These are phyloP conservation scores for Margaritispora aquatica DNA, from an alignment of 495 filamentous ascomycete species.

Conservation along the genomic window DNA sequence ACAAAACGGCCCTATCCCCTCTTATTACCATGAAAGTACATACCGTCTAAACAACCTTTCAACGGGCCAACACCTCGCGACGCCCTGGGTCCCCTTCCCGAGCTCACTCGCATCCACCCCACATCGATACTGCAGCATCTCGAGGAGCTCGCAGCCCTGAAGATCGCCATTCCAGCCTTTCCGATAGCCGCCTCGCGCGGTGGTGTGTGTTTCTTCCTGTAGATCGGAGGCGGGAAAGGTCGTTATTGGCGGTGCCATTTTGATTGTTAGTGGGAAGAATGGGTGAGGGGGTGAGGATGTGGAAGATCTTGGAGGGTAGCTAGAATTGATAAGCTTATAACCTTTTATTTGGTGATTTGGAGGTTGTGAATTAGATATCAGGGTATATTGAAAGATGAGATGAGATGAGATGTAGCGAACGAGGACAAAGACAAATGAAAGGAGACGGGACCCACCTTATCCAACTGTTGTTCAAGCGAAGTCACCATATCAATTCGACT, in stretches of 20 bases:
- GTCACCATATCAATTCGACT: no score
- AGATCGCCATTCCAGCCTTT: slow-evolving; percentile 50
- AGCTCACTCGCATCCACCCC: slow-evolving; percentile 51
- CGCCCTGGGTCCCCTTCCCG: slow-evolving; percentile 42
- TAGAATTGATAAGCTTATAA: neutral
- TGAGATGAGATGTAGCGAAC: neutral
- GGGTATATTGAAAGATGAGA: slow-evolving; percentile 33
- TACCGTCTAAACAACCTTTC: slow-evolving; percentile 77
- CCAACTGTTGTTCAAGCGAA: neutral
- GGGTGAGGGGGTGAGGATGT: neutral
- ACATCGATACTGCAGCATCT: slow-evolving; percentile 81
- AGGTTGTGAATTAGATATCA: no score
- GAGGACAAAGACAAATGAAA: neutral
- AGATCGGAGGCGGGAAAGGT: slow-evolving; percentile 50
- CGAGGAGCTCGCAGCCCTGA: slow-evolving; percentile 62
- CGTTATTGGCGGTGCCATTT: slow-evolving; percentile 56
- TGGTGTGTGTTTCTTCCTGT: slow-evolving; percentile 40
- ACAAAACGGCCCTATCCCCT: neutral
- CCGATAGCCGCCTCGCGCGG: slow-evolving; percentile 37
- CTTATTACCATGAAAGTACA: slow-evolving; percentile 24
- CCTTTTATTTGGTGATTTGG: no score
- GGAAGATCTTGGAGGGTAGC: neutral
- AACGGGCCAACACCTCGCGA: slow-evolving; percentile 65
- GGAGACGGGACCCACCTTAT: neutral
- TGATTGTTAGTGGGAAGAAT: neutral